These are phyloP conservation scores for Sonneratia alba DNA, from an alignment of 345 rosid species.

Conservation along the genomic window DNA sequence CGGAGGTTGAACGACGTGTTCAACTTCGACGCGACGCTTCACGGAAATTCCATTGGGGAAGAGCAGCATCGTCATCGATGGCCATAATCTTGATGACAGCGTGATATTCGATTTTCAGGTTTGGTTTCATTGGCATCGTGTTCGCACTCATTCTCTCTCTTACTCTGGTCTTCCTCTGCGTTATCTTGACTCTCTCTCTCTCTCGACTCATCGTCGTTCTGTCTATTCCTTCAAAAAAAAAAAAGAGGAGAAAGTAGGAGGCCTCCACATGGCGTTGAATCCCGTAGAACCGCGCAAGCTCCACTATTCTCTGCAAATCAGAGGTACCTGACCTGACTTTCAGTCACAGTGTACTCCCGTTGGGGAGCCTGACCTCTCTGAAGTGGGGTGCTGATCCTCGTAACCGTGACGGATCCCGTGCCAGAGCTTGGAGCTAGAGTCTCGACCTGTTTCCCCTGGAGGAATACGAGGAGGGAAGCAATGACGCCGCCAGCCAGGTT, in stretches of 20 bases:
- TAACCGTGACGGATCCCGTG: not conserved
- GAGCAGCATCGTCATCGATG: not conserved
- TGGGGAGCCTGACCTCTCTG: not conserved
- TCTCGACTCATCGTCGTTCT: not conserved
- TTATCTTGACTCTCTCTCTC: not conserved
- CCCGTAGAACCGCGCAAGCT: not conserved
- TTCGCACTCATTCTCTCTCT: not conserved
- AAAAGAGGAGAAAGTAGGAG: not conserved
- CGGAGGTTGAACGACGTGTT: slow-evolving; percentile 5
- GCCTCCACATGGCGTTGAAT: slow-evolving; percentile 1
- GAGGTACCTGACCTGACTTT: not conserved
- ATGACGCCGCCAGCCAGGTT: slow-evolving; percentile 35
- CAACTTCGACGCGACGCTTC: not conserved
- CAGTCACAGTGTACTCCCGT: not conserved
- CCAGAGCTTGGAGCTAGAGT: slow-evolving; percentile 16
- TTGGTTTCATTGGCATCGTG: not conserved
- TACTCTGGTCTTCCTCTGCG: not conserved
- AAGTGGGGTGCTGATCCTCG: not conserved
- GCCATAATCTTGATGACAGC: no score
- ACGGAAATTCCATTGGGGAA: not conserved
- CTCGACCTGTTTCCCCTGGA: slow-evolving; percentile 13
- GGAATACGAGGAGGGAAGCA: slow-evolving; percentile 13
- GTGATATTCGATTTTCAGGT: no score
- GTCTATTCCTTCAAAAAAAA: not conserved
- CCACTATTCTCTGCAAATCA: not conserved